Evolutionary conservation across 306 rosid genomes (phyloP), one percentile per base, ranked within the genome.

Genomic region (Dryas octopetala): DNA sequence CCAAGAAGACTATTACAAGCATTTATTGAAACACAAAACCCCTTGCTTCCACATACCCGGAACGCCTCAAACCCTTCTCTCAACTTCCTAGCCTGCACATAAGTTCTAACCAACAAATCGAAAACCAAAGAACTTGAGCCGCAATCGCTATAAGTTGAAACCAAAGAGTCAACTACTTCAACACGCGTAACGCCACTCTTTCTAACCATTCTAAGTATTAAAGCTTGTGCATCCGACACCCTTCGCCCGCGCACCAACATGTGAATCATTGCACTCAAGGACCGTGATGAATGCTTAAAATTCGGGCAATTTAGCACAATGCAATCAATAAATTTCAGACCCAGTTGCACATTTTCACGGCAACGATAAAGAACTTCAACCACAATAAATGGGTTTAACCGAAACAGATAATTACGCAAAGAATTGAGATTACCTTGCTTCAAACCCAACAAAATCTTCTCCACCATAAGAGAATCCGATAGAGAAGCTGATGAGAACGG

Each of bases 1-100:
- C 90, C 91, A 13, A 95, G 87, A 66, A 95, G 96, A 41, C 93
- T 90, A 53, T 90, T 91, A 76, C 88, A 90, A 73, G 97, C 93
- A 74, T 90, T 95, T 45, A 91, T 68, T 0, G 96, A 87, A 71
- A 91, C 68, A 0, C 67, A 58, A 62, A 89, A 70, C 23, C 97
- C 96, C 71, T 71, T 79, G 13, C 65, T 75, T 40, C 88, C 83
- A 78, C 87, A 74, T 67, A 85, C 49, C 49, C 62, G 62, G 78
- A 95, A 91, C 7, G 86, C 93, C 68, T 90, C 97, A 0, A 83
- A 85, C 54, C 91, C 98, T 84, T 91, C 97, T 66, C 96, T 84
- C 44, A 91, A 77, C 82, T 91, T 95, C 81, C 88, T 85, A 68
- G 97, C 91, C 49, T 91, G 97, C 78, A 91, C 97, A 71, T 87